phyloP scores from a whole-genome alignment of 2,329 filamentous ascomycete species.

The Pyrenophora seminiperda region DNA sequence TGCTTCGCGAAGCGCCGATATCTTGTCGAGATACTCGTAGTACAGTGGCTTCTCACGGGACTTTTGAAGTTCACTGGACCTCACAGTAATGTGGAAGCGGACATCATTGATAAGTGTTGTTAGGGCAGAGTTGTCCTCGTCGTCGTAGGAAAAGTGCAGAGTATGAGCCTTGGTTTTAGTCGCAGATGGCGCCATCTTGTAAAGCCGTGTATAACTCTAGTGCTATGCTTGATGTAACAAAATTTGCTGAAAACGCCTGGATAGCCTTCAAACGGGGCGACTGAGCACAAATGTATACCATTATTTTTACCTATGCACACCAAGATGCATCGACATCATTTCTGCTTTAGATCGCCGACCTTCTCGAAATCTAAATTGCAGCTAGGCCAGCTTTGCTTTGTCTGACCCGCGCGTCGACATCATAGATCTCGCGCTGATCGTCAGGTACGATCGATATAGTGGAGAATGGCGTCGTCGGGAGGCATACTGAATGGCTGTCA shows the following conservation, averaged over 20 bases:
- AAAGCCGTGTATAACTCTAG: not conserved
- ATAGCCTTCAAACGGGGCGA: not conserved
- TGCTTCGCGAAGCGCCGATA: constrained; percentile 20
- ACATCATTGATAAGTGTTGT: constrained; percentile 27
- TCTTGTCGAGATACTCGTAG: constrained; percentile 26
- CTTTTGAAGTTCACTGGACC: constrained; percentile 17
- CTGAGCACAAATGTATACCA: constrained; percentile 2
- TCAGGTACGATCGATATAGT: constrained; percentile 18
- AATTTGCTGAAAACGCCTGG: no score
- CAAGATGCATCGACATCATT: constrained; percentile 12
- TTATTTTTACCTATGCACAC: not conserved
- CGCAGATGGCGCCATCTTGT: constrained; percentile 15
- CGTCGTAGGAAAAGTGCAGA: constrained; percentile 22
- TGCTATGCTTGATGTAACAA: no score
- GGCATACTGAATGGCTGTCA: not conserved
- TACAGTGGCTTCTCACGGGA: constrained; percentile 21
- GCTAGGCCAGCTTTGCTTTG: constrained; percentile 10
- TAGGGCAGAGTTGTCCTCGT: constrained; percentile 20
- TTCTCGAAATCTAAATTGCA: constrained; percentile 4
- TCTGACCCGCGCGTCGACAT: constrained; percentile 14
- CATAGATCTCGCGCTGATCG: constrained; percentile 17
- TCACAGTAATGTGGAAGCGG: constrained; percentile 22
- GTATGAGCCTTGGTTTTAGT: constrained; percentile 14
- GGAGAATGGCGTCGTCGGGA: not conserved
- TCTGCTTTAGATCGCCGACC: constrained; percentile 1